Evolutionary conservation across 345 rosid species (phyloP), one percentile per base, ranked within the genome.

Genomic region (Limnanthes douglasii): DNA sequence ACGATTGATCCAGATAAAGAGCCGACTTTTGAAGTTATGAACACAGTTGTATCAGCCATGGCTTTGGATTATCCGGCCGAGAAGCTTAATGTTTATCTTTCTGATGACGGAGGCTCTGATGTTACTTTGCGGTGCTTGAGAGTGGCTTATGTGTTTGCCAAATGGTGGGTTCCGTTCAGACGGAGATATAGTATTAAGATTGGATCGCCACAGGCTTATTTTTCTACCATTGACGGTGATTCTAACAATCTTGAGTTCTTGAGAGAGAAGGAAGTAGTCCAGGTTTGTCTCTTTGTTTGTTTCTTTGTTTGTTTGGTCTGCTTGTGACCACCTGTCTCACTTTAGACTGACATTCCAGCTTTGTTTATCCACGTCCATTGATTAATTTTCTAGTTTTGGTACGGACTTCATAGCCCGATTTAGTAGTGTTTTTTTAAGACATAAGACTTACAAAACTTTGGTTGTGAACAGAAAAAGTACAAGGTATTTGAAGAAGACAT

Each of bases 161-260:
- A 28, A 11, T 4, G 12, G 1, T 28, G 32, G 32, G 3, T 28
- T 3, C 32, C 32, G 13, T 28, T 28, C 12, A 10, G 32, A 12
- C n/a, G 6, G 32, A 28, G 12, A 6, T 28, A 10, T 15, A 11
- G 6, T 2, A 15, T 28, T 1, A 15, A 28, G 5, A 12, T 15
- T 3, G 12, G 32, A 28, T 28, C 32, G 3, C 32, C 32, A 2
- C 13, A 7, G 13, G 32, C 32, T 28, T 28, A 28, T 28, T 28
- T 28, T 28, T n/a, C n/a, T 11, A 57, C 81, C 2, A 34, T 46
- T 5, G 31, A 14, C 20, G 29, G 57, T 0, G 78, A 69, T 11
- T 16, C 51, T 10, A 35, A 56, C 1, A 48, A 54, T 5, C 56
- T 79, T 17, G 76, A 76, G 93, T n/a, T n/a, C n/a, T n/a, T n/a